Evolutionary conservation across 1,284 basidiomycete species (phyloP), one percentile per base, ranked within the genome.

Genomic region (Cystobasidium pallidum): DNA sequence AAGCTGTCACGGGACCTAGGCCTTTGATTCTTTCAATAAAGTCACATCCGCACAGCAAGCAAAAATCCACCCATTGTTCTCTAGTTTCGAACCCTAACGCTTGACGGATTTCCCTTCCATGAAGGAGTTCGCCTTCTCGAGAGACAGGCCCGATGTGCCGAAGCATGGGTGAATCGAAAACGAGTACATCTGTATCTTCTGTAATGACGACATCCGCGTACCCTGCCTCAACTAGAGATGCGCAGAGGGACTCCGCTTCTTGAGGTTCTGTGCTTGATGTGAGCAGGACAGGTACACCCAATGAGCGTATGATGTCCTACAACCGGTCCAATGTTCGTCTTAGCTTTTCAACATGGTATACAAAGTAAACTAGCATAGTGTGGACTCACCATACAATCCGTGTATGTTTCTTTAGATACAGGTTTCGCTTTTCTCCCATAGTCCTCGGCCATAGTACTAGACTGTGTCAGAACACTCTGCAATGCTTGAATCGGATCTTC

Each of bases 121-220:
- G 30, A 32, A 66, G 52, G 11, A 39, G 17, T 28, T 67, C 63
- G 2, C 70, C 70, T 24, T 66, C 54, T 21, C 65, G 32, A 4
- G 57, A 61, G n/a, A 28, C 52, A 28, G 49, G 43, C 11, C 64
- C 59, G 26, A 80, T 72, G 4, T 77, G 77, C 7, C 80, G 76
- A 32, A 80, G 59, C 28, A 81, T 75, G 7, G 79, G 76, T 30
- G 79, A 77, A 34, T 79, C 77, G 71, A 79, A 81, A 13, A 79
- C 74, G 10, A 81, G 74, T 32, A 80, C 79, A 61, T 81, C 80
- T 55, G 78, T 79, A 64, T 81, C 80, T 73, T 81, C 80, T 63
- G 78, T 79, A 2, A 78, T 78, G 8, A 81, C 80, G 11, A 78
- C 70, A 52, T 81, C 80, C 0, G 80, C 80, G 34, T 71, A 77